Evolutionary conservation across 805 yeast species (phyloP), one percentile per base, ranked within the genome.

Genomic region (Wickerhamiella australiensis): DNA sequence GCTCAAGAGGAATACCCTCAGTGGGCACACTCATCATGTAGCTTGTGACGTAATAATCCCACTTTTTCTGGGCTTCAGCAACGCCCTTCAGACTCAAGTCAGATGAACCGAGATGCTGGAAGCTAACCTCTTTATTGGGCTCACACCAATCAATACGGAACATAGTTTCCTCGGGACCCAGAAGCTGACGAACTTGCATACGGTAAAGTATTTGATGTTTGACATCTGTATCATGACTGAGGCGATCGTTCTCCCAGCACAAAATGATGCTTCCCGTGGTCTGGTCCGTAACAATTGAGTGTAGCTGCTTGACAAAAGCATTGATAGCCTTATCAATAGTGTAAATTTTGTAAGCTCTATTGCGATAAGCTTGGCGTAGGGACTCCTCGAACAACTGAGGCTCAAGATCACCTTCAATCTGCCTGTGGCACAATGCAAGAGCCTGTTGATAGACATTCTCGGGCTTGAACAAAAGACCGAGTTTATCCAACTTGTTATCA

Each of bases 381-480:
- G 95, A 77, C 65, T 92, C 98, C 68, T 92, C 99, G 64, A 84
- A 94, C 82, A 87, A 80, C 65, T 82, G 92, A 54, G 85, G 94
- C 61, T 92, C 99, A 45, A 92, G 68, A 33, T 86, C 92, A 25
- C 95, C 95, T 56, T 85, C 92, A 55, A 92, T 82, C 47, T 86
- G 70, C 55, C 78, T 76, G 56, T 78, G 85, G 52, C 94, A 77
- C 50, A 92, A 71, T 2, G 69, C 71, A 52, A 92, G 69, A n/a
- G 86, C 75, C 65, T 90, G 96, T 31, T 72, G 68, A 64, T 92
- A 92, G 45, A 65, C 63, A 49, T 66, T 57, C 21, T 61, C 60
- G 15, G 67, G 60, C 21, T 51, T 55, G 58, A 88, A 81, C 54
- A 76, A 76, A 48, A 87, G 74, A 1, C 90, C 90, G 78, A 82